Evolutionary conservation across 192 early-diverging fungal species (phyloP), one percentile per base, ranked within the genome.

Genomic region (Entomortierella beljakovae): DNA sequence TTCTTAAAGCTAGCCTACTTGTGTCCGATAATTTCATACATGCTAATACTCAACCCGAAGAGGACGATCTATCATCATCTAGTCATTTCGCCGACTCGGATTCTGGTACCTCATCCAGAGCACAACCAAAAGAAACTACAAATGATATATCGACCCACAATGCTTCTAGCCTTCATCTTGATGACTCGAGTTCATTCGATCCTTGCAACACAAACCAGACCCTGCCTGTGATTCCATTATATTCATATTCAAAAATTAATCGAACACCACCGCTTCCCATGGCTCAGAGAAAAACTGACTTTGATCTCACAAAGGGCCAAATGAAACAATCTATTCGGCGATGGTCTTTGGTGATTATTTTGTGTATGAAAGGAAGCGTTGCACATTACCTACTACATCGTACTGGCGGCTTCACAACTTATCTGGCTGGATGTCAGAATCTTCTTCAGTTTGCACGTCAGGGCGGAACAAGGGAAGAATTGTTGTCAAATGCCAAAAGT

Each of bases 391-490:
- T 72, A 29, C 43, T 72, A 6, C 34, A 57, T 51, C 9, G 26
- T 16, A 64, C 70, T 10, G 61, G 62, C 5, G 61, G 61, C 6
- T 56, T 72, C 26, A 55, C 18, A 13, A 59, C 70, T 8, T 72
- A 72, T 35, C 70, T 72, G n/a, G 53, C 58, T 9, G 70, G 48
- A 20, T 31, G 52, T 10, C 43, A 64, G 31, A 43, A 57, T n/a
- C 33, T 64, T 3, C 48, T 40, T 0, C 32, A 40, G 15, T 72
- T 61, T 18, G 28, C 35, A 1, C 52, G 8, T 16, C 40, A 58
- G 16, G 55, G 40, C 11, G 38, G 56, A 46, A 40, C 43, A 7
- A 23, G 33, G 32, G 55, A 57, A 15, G 37, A 57, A 11, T 33
- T 72, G 16, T 46, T 52, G 22, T 9, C 31, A 6, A 35, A 38